Percentiles rank a stretch among this genome's conserved stretches.
Conservation (phyloP, 768 basidiomycete species). For the Russula griseocarnosa region DNA sequence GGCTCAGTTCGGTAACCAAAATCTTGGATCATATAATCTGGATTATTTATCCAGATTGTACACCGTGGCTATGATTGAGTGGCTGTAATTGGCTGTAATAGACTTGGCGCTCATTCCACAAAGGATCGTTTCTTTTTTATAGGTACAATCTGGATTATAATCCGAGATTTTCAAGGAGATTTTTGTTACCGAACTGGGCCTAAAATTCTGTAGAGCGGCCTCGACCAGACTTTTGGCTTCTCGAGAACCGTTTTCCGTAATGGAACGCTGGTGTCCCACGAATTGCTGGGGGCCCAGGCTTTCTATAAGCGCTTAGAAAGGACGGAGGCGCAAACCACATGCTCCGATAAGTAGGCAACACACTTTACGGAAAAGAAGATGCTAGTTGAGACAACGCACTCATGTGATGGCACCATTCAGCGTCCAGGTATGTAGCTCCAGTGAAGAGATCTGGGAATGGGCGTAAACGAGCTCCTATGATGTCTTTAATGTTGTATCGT, state of each 20-base stretch:
- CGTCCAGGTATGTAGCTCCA: background rate
- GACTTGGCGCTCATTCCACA: too few relatives aligned
- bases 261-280: background rate
- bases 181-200: too few relatives aligned
- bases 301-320: background rate
- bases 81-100: too few relatives aligned
- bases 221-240: background rate
- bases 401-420: background rate
- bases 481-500: background rate
- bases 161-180: too few relatives aligned
- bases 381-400: too few relatives aligned
- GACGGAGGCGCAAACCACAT: slow-evolving; percentile 2
- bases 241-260: background rate
- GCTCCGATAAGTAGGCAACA: background rate
- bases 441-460: background rate
- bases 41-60: too few relatives aligned
- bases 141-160: too few relatives aligned
- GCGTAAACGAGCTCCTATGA: slow-evolving; percentile 9
- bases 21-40: too few relatives aligned
- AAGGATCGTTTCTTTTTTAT: too few relatives aligned
- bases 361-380: background rate
- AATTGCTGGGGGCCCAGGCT: background rate
- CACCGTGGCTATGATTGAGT: too few relatives aligned
- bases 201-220: slow-evolving; percentile 16
- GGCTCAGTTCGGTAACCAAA: too few relatives aligned